phyloP scores from a whole-genome alignment of 768 basidiomycete species.

The Nidularia sp. region DNA sequence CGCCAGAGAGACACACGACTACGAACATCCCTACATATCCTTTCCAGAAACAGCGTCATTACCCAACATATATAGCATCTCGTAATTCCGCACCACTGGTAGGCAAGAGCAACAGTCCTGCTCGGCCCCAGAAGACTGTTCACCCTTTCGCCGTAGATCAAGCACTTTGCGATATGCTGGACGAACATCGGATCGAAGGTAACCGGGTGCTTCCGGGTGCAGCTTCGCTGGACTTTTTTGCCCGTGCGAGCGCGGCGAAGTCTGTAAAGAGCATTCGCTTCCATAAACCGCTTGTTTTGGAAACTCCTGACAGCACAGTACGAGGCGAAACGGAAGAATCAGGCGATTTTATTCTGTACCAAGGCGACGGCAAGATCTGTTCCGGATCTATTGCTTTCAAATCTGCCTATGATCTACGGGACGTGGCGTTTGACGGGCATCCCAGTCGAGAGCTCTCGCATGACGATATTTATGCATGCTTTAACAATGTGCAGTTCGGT shows the following conservation, averaged over 20 bases:
- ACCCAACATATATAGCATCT: conserved; percentile 22
- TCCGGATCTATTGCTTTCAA: conserved; percentile 16
- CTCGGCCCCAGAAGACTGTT: background rate
- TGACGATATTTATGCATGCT: conserved; percentile 17
- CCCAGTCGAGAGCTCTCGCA: background rate
- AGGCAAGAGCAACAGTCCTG: conserved; percentile 1
- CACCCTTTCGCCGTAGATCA: conserved; percentile 19
- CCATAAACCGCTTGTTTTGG: conserved; percentile 24
- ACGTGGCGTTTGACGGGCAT: background rate
- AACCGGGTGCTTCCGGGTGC: conserved; percentile 27
- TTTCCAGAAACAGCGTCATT: conserved; percentile 28
- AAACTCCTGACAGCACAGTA: conserved; percentile 16
- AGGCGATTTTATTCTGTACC: conserved; percentile 17
- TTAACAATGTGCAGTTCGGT: conserved; percentile 27
- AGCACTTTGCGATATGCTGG: conserved; percentile 19
- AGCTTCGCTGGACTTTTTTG: conserved; percentile 27
- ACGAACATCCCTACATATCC: conserved; percentile 28
- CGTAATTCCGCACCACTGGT: conserved; percentile 9
- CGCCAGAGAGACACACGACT: conserved; percentile 13
- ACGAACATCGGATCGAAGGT: conserved; percentile 29
- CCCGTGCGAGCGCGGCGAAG: conserved; percentile 10
- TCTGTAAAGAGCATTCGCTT: conserved; percentile 22
- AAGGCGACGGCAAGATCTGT: conserved; percentile 17
- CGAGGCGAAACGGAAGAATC: conserved; percentile 14
- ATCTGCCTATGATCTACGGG: background rate